phyloP scores from a whole-genome alignment of 148 eudicot genomes.

The Vaccinium corymbosum region DNA sequence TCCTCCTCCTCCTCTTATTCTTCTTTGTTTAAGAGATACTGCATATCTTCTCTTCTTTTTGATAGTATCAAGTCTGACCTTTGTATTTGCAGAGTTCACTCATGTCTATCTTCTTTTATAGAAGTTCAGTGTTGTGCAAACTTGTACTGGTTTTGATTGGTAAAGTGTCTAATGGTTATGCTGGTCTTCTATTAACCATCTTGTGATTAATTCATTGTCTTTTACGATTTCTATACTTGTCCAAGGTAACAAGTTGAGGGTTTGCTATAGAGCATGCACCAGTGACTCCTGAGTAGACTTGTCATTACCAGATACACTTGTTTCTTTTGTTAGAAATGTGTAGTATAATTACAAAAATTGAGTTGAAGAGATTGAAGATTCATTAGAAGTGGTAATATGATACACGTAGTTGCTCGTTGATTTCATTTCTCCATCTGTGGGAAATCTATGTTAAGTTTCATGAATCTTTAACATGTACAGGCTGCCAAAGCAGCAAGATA shows the following conservation, averaged over 20 bases:
- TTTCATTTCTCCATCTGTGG: not conserved
- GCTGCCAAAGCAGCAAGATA: constrained; percentile 90
- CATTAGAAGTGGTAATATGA: not conserved
- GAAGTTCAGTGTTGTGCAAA: not conserved
- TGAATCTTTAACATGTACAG: constrained; percentile 34
- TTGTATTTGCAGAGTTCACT: not conserved
- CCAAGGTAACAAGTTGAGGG: not conserved
- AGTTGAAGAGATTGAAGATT: not conserved
- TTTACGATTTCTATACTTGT: not conserved
- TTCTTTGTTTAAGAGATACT: too few species aligned
- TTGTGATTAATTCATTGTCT: not conserved
- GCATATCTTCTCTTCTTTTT: too few species aligned
- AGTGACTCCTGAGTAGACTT: not conserved
- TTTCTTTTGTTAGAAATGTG: not conserved
- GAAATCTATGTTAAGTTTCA: not conserved
- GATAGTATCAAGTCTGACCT: too few species aligned
- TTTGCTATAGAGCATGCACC: not conserved
- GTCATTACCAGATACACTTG: not conserved
- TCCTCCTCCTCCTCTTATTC: too few species aligned
- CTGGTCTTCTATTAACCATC: not conserved
- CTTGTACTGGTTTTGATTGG: not conserved
- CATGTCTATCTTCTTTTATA: not conserved
- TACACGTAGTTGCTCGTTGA: not conserved
- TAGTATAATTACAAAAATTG: not conserved
- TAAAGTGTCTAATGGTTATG: not conserved